phyloP scores from a whole-genome alignment of 768 basidiomycete species.

The Auricularia auricula-judae region DNA sequence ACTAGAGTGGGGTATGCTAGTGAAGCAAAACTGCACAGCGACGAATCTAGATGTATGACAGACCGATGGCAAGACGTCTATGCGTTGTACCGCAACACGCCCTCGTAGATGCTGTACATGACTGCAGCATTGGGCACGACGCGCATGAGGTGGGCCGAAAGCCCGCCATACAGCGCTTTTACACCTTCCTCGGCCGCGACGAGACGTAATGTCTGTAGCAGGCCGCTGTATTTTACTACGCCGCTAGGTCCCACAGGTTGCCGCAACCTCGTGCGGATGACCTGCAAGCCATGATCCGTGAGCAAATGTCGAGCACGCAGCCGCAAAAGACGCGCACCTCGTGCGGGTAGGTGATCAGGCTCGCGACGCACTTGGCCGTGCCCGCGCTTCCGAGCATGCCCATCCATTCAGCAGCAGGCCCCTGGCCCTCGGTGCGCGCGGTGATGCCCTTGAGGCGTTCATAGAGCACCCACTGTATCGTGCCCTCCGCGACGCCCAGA shows the following conservation, averaged over 20 bases:
- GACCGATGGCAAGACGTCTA: background rate
- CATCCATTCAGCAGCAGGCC: slow-evolving; percentile 54
- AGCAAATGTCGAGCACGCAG: background rate
- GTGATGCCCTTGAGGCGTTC: slow-evolving; percentile 77
- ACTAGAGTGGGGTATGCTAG: too few relatives aligned
- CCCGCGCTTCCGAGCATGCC: slow-evolving; percentile 87
- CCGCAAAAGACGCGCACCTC: slow-evolving; percentile 51
- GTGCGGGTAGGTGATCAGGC: slow-evolving; percentile 94
- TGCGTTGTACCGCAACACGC: slow-evolving; percentile 48
- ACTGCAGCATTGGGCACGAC: slow-evolving; percentile 95
- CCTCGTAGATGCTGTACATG: slow-evolving; percentile 95
- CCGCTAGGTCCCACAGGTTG: slow-evolving; percentile 70
- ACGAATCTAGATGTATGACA: background rate
- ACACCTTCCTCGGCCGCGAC: slow-evolving; percentile 87
- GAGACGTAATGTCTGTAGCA: slow-evolving; percentile 72
- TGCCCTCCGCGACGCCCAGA: slow-evolving; percentile 89
- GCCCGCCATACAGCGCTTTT: slow-evolving; percentile 76
- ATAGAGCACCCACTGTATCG: slow-evolving; percentile 96
- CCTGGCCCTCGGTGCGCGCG: slow-evolving; percentile 38
- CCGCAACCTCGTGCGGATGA: slow-evolving; percentile 82
- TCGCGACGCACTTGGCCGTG: slow-evolving; percentile 87
- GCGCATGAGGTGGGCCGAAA: slow-evolving; percentile 90
- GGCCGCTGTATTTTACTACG: slow-evolving; percentile 72
- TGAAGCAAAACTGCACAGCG: too few relatives aligned
- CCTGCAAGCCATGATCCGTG: slow-evolving; percentile 30